These are phyloP conservation scores for Populus alba DNA, from an alignment of 345 rosid species.

Conservation along the genomic window DNA sequence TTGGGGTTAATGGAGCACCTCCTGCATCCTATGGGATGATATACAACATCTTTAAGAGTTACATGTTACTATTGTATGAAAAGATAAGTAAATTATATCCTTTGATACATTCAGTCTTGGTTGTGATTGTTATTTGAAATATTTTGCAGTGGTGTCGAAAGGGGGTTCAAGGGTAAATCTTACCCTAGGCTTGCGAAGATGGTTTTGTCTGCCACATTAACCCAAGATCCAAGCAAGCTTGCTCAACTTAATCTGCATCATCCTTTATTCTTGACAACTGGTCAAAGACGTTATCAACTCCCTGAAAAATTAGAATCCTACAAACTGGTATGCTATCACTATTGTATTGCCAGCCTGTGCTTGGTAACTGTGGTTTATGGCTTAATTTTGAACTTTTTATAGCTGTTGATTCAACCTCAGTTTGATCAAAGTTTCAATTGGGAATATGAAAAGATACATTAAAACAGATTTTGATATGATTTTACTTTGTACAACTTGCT, in stretches of 20 bases:
- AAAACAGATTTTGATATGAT: not conserved
- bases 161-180: constrained; percentile 76
- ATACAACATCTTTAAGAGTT: not conserved
- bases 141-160: constrained; percentile 68
- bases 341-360: constrained; percentile 4
- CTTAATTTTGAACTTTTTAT: not conserved
- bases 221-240: constrained; percentile 97
- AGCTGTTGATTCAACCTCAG: not conserved
- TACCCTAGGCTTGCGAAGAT: constrained; percentile 83
- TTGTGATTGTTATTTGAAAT: not conserved
- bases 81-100: not conserved
- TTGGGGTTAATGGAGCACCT: not conserved
- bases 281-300: constrained; percentile 66
- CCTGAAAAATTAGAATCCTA: constrained; percentile 82
- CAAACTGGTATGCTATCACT: constrained; percentile 58
- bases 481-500: not conserved
- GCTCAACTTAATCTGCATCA: constrained; percentile 88
- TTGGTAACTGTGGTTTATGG: not conserved
- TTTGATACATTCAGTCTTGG: not conserved
- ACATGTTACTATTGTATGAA: not conserved
- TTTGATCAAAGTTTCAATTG: not conserved
- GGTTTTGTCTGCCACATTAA: constrained; percentile 89
- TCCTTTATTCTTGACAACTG: constrained; percentile 83
- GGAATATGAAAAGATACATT: not conserved
- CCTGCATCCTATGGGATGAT: not conserved